phyloP scores from a whole-genome alignment of 306 rosid species.

The Malus sieversii region DNA sequence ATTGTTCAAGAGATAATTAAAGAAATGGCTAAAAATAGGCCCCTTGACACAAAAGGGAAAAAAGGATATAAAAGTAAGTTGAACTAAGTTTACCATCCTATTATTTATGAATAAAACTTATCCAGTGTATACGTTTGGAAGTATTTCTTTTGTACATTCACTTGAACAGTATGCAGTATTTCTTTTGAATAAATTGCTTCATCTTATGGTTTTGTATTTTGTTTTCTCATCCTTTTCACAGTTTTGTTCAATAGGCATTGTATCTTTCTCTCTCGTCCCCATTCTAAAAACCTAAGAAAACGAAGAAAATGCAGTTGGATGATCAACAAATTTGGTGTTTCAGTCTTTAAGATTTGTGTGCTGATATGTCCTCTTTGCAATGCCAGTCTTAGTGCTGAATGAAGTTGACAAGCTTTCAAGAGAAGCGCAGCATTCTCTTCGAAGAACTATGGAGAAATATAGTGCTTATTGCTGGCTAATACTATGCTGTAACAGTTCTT shows the following conservation, averaged over 20 bases:
- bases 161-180: too few species aligned
- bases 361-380: constrained; percentile 25
- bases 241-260: not conserved
- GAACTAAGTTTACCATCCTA: not conserved
- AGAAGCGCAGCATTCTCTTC: constrained; percentile 92
- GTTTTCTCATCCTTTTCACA: not conserved
- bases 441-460: constrained; percentile 96
- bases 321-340: not conserved
- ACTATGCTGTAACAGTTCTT: constrained; percentile 91
- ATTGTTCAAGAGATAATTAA: constrained; percentile 89
- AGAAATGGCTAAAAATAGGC: constrained; percentile 87
- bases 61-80: constrained; percentile 66
- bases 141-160: too few species aligned
- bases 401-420: constrained; percentile 92
- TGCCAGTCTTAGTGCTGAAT: constrained; percentile 74
- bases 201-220: too few species aligned
- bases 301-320: not conserved
- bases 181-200: too few species aligned
- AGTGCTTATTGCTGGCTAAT: constrained; percentile 84
- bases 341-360: not conserved
- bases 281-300: not conserved
- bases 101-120: not conserved
- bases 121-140: too few species aligned
- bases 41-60: constrained; percentile 82
- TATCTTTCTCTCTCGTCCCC: not conserved